Conservation (phyloP, 78 protist species). For the Polysphondylium violaceum region DNA sequence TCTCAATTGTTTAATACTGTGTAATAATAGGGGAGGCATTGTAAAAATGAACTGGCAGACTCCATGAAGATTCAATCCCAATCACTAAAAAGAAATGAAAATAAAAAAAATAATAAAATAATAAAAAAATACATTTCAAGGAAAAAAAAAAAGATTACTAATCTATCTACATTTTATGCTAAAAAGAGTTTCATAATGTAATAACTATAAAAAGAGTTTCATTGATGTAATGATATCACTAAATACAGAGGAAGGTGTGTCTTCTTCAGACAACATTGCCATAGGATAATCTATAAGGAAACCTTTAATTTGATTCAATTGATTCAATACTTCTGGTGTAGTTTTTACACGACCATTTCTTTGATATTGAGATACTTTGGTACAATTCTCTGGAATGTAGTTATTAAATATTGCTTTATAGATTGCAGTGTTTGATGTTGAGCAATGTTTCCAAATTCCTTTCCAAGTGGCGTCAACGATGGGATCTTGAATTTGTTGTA, state of each 20-base stretch:
- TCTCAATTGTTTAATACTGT: too few relatives aligned
- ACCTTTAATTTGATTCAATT: constrained; percentile 17
- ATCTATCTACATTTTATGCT: too few relatives aligned
- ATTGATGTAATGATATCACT: constrained; percentile 55
- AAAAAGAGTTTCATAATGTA: too few relatives aligned
- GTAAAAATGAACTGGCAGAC: not conserved
- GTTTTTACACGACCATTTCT: constrained; percentile 18
- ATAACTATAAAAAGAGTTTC: constrained; percentile 34
- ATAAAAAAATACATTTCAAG: not conserved
- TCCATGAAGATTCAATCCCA: not conserved
- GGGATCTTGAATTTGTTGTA: constrained; percentile 19
- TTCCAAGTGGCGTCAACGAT: constrained; percentile 12
- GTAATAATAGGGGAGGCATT: too few relatives aligned
- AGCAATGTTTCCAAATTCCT: constrained; percentile 26
- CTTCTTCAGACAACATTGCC: constrained; percentile 47
- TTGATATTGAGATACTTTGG: constrained; percentile 28
- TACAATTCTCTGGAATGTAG: constrained; percentile 52
- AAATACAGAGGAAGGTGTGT: constrained; percentile 39
- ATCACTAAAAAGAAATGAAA: too few relatives aligned
- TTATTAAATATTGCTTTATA: constrained; percentile 32
- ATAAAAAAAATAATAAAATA: too few relatives aligned
- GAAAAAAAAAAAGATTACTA: too few relatives aligned
- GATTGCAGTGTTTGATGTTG: constrained; percentile 17
- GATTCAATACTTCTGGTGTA: not conserved
- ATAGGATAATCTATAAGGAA: constrained; percentile 50